Percentiles rank a stretch among this genome's conserved stretches.
Conservation (phyloP, 306 rosid species). For the Casuarina equisetifolia region DNA sequence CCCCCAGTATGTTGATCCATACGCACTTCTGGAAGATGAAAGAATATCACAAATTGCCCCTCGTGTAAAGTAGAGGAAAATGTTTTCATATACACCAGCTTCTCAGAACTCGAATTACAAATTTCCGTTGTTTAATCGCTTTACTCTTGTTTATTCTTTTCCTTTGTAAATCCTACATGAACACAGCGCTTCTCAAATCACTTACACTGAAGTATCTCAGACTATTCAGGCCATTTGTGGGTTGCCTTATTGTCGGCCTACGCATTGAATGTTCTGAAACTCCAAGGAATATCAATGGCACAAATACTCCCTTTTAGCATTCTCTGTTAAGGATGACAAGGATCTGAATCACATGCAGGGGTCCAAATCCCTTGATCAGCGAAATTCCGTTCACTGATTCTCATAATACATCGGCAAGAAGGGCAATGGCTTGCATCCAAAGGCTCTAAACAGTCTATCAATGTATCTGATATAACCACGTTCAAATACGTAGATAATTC, state of each 20-base stretch:
- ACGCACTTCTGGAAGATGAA: constrained; percentile 84
- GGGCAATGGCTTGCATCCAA: background rate
- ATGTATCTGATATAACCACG: background rate
- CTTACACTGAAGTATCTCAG: background rate
- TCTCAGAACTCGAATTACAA: constrained; percentile 34
- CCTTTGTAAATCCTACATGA: constrained; percentile 40
- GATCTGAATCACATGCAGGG: too few relatives aligned
- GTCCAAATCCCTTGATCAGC: too few relatives aligned
- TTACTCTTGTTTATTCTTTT: constrained; percentile 27
- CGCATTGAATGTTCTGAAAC: background rate
- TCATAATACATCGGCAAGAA: background rate
- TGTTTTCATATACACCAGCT: constrained; percentile 28
- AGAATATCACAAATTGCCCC: constrained; percentile 84
- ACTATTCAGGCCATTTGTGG: background rate
- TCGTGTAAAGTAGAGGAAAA: constrained; percentile 52
- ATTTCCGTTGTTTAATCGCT: constrained; percentile 25
- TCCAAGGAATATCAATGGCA: background rate
- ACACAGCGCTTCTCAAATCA: constrained; percentile 15
- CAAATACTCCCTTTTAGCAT: background rate
- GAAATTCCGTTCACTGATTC: background rate
- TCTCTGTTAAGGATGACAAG: too few relatives aligned
- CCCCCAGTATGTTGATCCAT: constrained; percentile 83
- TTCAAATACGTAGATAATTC: background rate
- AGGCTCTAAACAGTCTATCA: too few relatives aligned
- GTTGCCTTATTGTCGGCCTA: background rate